Evolutionary conservation across 225 moss, liverwort and hornwort genomes (phyloP), one percentile per base, ranked within the genome.

Genomic region (Asterella californica): DNA sequence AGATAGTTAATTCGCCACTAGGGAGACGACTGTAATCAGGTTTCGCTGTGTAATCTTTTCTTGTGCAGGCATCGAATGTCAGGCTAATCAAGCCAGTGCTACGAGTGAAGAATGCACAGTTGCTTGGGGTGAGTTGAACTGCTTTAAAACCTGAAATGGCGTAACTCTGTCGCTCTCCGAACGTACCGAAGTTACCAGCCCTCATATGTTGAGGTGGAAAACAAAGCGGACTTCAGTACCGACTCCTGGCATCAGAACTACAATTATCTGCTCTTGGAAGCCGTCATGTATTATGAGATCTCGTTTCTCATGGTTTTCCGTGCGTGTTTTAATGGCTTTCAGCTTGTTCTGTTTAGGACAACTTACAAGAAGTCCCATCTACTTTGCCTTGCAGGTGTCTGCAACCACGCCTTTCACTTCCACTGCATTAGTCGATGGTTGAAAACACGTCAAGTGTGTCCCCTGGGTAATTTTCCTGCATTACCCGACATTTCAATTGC

Each of bases 321-420:
- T 74, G 1, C 0, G 19, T 0, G n/a, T 15, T 49, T 49, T 27
- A 5, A 47, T 48, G 22, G 8, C 0, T 45, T n/a, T 24, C 4
- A 12, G 15, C 2, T 53, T 18, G 53, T 53, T 24, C 45, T 71
- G 3, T 2, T 48, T 42, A 4, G 57, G 24, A 19, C 24, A 57
- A 57, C 5, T 7, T 57, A 57, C 18, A 17, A n/a, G 57, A 57
- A 57, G 18, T 22, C 42, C 42, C 57, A 24, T 57, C 17, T 18
- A 57, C 19, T 49, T 47, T 12, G 21, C 9, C 33, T 25, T 36
- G 47, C 88, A 93, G 95, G 95, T 84, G 90, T 96, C 42, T 96
- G 94, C 88, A 96, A 96, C 77, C 96, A 96, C 55, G 96, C 96
- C 0, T 96, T 96, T 67, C 96, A 96, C 78, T 96, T 92, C 80